Conservation (phyloP, 805 yeast genomes). For the Schwanniomyces polymorphus region DNA sequence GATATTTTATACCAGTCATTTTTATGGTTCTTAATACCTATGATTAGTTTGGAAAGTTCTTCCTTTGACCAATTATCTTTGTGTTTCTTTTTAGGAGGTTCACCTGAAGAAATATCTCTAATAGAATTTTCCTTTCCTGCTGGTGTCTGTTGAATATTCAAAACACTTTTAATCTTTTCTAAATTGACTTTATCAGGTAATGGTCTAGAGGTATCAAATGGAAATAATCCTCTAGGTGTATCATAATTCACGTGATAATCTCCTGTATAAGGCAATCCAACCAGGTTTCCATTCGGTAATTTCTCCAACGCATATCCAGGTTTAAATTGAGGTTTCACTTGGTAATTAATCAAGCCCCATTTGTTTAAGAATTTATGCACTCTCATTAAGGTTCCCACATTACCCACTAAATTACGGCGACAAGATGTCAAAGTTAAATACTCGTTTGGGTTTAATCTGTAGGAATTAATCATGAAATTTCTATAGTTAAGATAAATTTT, state of each 20-base stretch:
- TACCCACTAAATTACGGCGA: slow-evolving; percentile 87
- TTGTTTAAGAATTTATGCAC: slow-evolving; percentile 80
- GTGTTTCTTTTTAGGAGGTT: slow-evolving; percentile 23
- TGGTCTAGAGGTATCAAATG: slow-evolving; percentile 80
- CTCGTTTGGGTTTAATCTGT: slow-evolving; percentile 85
- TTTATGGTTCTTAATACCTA: slow-evolving; percentile 59
- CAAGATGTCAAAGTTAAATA: slow-evolving; percentile 88
- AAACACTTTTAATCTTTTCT: slow-evolving; percentile 29
- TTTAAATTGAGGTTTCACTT: slow-evolving; percentile 75
- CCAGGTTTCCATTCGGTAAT: slow-evolving; percentile 40
- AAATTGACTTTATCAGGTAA: slow-evolving; percentile 52
- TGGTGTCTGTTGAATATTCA: background rate
- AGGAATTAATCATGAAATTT: slow-evolving; percentile 86
- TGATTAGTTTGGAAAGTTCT: slow-evolving; percentile 59
- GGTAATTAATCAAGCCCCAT: slow-evolving; percentile 94
- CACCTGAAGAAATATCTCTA: background rate
- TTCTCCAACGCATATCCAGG: slow-evolving; percentile 62
- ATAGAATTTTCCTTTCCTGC: background rate
- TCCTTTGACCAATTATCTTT: slow-evolving; percentile 63
- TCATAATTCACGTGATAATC: slow-evolving; percentile 77
- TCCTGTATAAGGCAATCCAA: slow-evolving; percentile 69
- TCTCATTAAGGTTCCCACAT: slow-evolving; percentile 84
- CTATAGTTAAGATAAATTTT: slow-evolving; percentile 78
- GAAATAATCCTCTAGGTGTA: slow-evolving; percentile 90
- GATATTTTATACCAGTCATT: slow-evolving; percentile 83